Percentiles rank a stretch among this genome's conserved stretches.
Evolutionary conservation across 306 rosid species (phyloP).

Genomic region (Lupinus albus): DNA sequence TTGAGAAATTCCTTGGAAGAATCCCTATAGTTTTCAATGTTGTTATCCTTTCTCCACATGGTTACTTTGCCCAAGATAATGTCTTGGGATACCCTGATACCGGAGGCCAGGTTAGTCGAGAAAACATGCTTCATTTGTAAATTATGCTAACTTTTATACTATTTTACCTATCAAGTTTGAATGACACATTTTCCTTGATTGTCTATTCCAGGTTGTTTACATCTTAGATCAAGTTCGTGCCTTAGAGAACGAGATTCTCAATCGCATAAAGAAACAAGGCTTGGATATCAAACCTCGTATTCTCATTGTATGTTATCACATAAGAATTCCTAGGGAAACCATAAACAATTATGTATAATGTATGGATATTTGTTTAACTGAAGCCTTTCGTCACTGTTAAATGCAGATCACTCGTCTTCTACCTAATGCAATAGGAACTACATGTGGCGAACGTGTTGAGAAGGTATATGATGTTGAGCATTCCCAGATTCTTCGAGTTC

Average conservation of each 20-base stretch:
- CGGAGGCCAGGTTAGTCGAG: conserved; percentile 83
- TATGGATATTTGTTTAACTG: conserved; percentile 20
- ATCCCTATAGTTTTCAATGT: conserved; percentile 96
- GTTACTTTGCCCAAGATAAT: conserved; percentile 93
- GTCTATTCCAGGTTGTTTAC: conserved; percentile 73
- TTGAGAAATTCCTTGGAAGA: conserved; percentile 85
- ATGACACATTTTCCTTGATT: conserved; percentile 25
- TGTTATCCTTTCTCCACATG: conserved; percentile 95
- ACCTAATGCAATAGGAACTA: conserved; percentile 97
- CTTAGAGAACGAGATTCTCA: conserved; percentile 90
- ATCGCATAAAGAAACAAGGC: conserved; percentile 90
- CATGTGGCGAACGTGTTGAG: conserved; percentile 88
- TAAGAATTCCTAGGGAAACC: background rate
- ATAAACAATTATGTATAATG: background rate
- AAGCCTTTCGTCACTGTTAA: conserved; percentile 25
- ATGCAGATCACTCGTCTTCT: conserved; percentile 93
- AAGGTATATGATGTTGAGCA: conserved; percentile 69
- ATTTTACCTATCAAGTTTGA: conserved; percentile 4
- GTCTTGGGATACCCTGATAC: conserved; percentile 99
- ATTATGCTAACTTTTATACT: background rate
- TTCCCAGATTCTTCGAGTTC: conserved; percentile 85
- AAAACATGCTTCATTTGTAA: background rate
- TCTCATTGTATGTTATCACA: conserved; percentile 63
- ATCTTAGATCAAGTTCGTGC: conserved; percentile 99
- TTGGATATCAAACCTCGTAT: conserved; percentile 88